Conservation (phyloP, 2,329 filamentous ascomycete species). For the Aspergillus pseudotamarii region DNA sequence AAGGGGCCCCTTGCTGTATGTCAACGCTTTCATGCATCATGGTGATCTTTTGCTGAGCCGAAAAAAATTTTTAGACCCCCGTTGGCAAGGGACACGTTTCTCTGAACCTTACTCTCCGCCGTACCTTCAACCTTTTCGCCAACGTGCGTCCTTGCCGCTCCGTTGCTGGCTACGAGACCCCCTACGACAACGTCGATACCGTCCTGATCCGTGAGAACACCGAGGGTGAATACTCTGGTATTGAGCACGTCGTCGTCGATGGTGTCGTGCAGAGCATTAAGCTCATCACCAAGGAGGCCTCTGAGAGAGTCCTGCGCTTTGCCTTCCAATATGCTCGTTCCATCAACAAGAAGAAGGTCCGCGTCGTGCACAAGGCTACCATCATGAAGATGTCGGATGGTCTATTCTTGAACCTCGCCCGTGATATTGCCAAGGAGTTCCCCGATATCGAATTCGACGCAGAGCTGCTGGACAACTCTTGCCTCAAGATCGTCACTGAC, state of each 20-base stretch:
- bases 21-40: slow-evolving; percentile 22
- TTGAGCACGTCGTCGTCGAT: slow-evolving; percentile 97
- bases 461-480: slow-evolving; percentile 98
- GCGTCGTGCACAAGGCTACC: slow-evolving; percentile 98
- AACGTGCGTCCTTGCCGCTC: slow-evolving; percentile 98
- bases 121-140: slow-evolving; percentile 99
- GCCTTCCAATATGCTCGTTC: slow-evolving; percentile 97
- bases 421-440: slow-evolving; percentile 90
- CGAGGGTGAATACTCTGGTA: slow-evolving; percentile 98
- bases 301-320: slow-evolving; percentile 92
- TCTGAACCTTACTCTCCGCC: slow-evolving; percentile 95
- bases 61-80: slow-evolving; percentile 68
- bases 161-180: slow-evolving; percentile 96
- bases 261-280: slow-evolving; percentile 99
- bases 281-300: slow-evolving; percentile 94
- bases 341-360: slow-evolving; percentile 94
- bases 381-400: slow-evolving; percentile 99
- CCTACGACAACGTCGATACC: slow-evolving; percentile 95
- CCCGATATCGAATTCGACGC: slow-evolving; percentile 94
- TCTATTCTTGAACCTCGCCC: slow-evolving; percentile 88
- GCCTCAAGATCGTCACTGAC: slow-evolving; percentile 98
- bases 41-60: slow-evolving; percentile 28
- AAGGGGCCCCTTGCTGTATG: slow-evolving; percentile 95
- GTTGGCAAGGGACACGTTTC: slow-evolving; percentile 99
- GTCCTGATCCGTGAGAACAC: slow-evolving; percentile 99